Base-by-base conservation (phyloP, 1,139 yeast genomes). In the Diutina mesorugosa region DNA sequence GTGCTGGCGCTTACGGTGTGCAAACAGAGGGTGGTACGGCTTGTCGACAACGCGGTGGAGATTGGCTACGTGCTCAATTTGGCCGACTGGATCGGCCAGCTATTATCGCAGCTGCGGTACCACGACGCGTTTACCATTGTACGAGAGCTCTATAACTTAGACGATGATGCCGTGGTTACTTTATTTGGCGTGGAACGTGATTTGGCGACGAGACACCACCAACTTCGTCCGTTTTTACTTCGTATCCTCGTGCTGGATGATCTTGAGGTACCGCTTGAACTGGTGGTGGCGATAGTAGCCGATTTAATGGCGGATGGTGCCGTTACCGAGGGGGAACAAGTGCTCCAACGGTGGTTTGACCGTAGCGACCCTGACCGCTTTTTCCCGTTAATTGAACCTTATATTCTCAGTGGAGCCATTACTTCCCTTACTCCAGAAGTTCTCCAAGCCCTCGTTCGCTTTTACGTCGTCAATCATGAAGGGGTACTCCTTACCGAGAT, bases 401-500 rank as follows among this genome's bases (percentile, higher is more conserved):
- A 76, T 56, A 74, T 87, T n/a, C 63, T 79, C 26, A 67, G 72
- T 1, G 79, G 78, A 0, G 67, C 73, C 14, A 72, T 87, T 5
- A 62, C 66, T 0, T 61, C 70, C 0, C 67, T 90, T 3, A 81
- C 95, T 1, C 91, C 97, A 0, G 61, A 68, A 0, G 73, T 89
- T 1, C 76, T 88, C 60, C 81, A 81, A 61, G 76, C 72, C 16
- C 72, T 90, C 69, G 86, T 88, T 0, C 69, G 72, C 50, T 69
- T 73, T 56, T 83, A 80, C 61, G 74, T 78, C 0, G 60, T 68
- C 0, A 62, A 64, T 3, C 71, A 69, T 1, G 68, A 73, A 52
- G 80, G 84, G 1, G 76, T 75, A 3, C 65, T 72, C 1, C 71
- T 90, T 26, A 89, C 89, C 52, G 84, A 84, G 58, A 66, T 90